Evolutionary conservation across 768 basidiomycete species (phyloP), one percentile per base, ranked within the genome.

Genomic region (Exidia glandulosa): DNA sequence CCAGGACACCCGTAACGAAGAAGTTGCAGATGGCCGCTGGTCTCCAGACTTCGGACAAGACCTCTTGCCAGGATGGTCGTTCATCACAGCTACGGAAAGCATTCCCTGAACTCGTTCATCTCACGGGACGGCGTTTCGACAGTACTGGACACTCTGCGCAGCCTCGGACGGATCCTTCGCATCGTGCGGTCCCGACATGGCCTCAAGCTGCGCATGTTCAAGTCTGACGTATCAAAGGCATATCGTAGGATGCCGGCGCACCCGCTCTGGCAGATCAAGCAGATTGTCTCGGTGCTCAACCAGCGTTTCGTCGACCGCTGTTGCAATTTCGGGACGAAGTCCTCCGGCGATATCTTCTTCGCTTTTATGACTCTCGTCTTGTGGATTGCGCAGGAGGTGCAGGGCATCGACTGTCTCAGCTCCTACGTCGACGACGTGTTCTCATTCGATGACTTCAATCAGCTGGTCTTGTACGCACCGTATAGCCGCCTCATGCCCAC

Each of bases 191-290:
- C 5, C 12, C 10, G 14, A 10, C 3, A 13, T 16, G 29, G 29
- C 52, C 4, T 3, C 3, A 12, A 12, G 12, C 55, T 69, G 2
- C 56, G 63, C 9, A 29, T 71, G 0, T 76, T 67, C 64, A 78
- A 78, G 36, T 72, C 73, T 0, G 74, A 79, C 52, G 68, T 79
- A 0, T 61, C 69, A 0, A 65, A 73, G n/a, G 78, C 77, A 0
- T 80, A 77, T 31, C 62, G 70, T 0, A 66, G 69, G 0, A 56
- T 76, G 6, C 78, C 76, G 0, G 66, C 77, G 62, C 73, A 77
- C 54, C 73, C 70, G 0, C 50, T 65, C 0, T 78, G 76, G 77
- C 75, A 79, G 54, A 61, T 78, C 1, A 73, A 73, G 16, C 77
- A 79, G 36, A 57, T 76, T 0, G 65, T 72, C 5, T 63, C 63